Base-by-base conservation (phyloP, 805 yeast genomes). In the Saturnispora sanitii region DNA sequence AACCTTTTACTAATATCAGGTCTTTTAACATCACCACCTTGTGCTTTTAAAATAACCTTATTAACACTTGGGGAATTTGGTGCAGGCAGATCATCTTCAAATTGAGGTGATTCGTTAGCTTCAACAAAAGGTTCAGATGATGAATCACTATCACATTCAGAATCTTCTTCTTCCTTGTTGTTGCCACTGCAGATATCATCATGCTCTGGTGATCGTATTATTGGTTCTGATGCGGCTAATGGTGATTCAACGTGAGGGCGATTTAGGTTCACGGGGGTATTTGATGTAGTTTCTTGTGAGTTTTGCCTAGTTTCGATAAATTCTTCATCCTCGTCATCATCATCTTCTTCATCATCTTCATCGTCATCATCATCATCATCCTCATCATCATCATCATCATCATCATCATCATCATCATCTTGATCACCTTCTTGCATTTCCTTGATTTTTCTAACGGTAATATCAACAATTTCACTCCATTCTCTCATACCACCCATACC, bases 401-500 rank as follows among this genome's bases (percentile, higher is more conserved):
- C 73, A 11, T 67, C 72, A n/a, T 64, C 70, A 51, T 65, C 66
- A 4, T 64, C 68, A 6, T 66, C 70, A 4, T 63, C 66, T n/a
- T 61, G 66, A 12, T 33, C 49, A 23, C 40, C 63, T 71, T 17
- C 66, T 71, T 11, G 73, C 38, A 42, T 77, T 70, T 48, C 79
- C 75, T 48, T 77, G 45, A 87, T 64, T 55, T 79, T 81, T 61
- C 78, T 68, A 17, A 83, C 94, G 37, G 85, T 70, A 51, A 78
- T 77, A 56, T 87, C 94, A 16, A 87, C 95, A 51, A 92, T 81
- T 58, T 88, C 96, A 57, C 85, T 82, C 77, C 94, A 86, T 52
- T 92, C 97, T 80, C 88, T 82, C 97, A 92, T 92, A 41, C 98
- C 97, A 37, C 98, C 97, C 86, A 92, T 82, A n/a, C 97, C 97